Evolutionary conservation across 176 grass and related monocot species (phyloP).

Genomic region (Ensete ventricosum): DNA sequence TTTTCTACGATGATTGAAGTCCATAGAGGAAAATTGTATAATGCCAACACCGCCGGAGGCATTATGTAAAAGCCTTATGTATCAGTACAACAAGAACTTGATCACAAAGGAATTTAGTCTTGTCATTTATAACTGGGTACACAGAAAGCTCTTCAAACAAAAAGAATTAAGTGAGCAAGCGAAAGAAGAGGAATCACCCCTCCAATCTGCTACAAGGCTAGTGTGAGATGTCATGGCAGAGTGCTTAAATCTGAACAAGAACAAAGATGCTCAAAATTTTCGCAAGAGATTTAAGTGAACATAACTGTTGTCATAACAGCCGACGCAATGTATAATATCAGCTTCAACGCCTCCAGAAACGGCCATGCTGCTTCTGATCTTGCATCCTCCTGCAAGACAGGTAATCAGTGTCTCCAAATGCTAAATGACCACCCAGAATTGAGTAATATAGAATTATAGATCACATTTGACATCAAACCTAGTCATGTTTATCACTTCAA

Average conservation of each 20-base stretch:
- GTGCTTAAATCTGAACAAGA: not conserved
- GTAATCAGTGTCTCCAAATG: conserved; percentile 1
- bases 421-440: not conserved
- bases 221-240: not conserved
- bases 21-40: not conserved
- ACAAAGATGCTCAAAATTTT: not conserved
- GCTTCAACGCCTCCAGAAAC: conserved; percentile 40
- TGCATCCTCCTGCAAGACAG: conserved; percentile 29
- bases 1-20: not conserved
- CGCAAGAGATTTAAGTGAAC: not conserved
- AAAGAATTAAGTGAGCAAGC: not conserved
- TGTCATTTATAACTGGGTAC: not conserved
- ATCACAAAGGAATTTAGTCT: not conserved
- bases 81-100: not conserved
- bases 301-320: not conserved
- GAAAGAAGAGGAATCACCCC: not conserved
- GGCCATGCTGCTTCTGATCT: conserved; percentile 31
- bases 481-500: not conserved
- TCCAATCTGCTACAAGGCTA: not conserved
- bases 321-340: not conserved
- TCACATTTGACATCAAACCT: not conserved
- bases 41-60: not conserved
- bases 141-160: not conserved
- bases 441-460: not conserved
- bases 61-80: not conserved